These are phyloP conservation scores for Pascua sp. DNA, from an alignment of 1,284 basidiomycete genomes.

Conservation along the genomic window DNA sequence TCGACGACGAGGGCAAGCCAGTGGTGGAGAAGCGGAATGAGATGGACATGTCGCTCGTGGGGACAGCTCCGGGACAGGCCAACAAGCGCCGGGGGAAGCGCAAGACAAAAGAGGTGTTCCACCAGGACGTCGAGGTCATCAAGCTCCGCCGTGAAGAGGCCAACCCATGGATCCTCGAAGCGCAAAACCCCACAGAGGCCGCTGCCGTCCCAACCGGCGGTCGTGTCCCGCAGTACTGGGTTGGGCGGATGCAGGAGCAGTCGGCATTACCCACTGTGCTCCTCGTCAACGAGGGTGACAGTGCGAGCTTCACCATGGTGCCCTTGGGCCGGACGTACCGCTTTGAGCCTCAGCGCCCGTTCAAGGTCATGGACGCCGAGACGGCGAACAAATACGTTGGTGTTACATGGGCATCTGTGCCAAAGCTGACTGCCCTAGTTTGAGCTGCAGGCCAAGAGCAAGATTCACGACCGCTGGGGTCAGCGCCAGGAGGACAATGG, in stretches of 20 bases:
- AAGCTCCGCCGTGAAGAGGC: slow-evolving; percentile 41
- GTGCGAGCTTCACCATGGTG: slow-evolving; percentile 36
- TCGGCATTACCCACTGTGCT: slow-evolving; percentile 33
- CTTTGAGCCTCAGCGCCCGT: slow-evolving; percentile 42
- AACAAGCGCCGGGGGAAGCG: slow-evolving; percentile 20
- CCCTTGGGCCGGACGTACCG: slow-evolving; percentile 41
- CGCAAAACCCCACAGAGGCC: slow-evolving; percentile 25
- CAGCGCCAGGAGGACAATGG: slow-evolving; percentile 22
- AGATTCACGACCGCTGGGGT: slow-evolving; percentile 43
- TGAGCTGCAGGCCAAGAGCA: slow-evolving; percentile 40
- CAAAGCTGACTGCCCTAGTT: slow-evolving; percentile 24
- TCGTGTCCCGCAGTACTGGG: slow-evolving; percentile 39
- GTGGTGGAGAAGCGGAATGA: slow-evolving; percentile 31
- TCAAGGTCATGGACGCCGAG: slow-evolving; percentile 43
- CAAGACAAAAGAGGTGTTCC: slow-evolving; percentile 40
- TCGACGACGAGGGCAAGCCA: slow-evolving; percentile 38
- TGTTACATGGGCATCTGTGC: background rate
- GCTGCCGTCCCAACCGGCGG: background rate
- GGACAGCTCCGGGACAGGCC: slow-evolving; percentile 22
- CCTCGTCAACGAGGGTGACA: slow-evolving; percentile 36
- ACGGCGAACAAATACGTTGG: slow-evolving; percentile 38
- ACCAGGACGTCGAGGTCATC: slow-evolving; percentile 42
- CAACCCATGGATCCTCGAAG: slow-evolving; percentile 43
- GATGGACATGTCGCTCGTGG: slow-evolving; percentile 40
- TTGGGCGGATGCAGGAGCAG: slow-evolving; percentile 38